Conservation (phyloP, 805 yeast species). For the Wickerhamiella dianesei region DNA sequence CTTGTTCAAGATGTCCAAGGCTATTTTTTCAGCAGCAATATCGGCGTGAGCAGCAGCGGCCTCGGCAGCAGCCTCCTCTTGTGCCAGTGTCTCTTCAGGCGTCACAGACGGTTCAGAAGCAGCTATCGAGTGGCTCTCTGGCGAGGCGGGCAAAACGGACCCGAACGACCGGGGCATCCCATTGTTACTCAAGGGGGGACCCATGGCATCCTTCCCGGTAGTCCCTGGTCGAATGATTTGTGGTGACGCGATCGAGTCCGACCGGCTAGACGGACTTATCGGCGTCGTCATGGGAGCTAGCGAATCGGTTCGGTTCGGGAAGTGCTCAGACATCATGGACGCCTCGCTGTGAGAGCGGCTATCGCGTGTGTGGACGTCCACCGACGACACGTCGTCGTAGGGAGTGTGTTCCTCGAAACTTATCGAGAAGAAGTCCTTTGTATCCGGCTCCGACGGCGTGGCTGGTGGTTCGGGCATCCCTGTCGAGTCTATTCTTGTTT, state of each 20-base stretch:
- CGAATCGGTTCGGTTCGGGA: not conserved
- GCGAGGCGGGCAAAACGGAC: slow-evolving; percentile 10
- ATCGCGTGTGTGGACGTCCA: not conserved
- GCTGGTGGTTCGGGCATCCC: not conserved
- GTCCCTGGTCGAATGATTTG: not conserved
- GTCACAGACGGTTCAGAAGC: not conserved
- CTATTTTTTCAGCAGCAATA: slow-evolving; percentile 25
- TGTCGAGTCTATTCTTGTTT: not conserved
- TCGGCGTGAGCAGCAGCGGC: slow-evolving; percentile 8
- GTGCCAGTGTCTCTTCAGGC: not conserved
- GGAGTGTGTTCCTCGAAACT: not conserved
- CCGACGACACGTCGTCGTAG: not conserved
- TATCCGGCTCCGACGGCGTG: slow-evolving; percentile 1
- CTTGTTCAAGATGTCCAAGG: slow-evolving; percentile 23
- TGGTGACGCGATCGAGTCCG: not conserved
- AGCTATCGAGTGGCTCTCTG: slow-evolving; percentile 3
- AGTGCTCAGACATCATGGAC: not conserved
- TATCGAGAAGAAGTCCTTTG: slow-evolving; percentile 2
- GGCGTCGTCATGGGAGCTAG: not conserved
- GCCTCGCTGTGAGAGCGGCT: not conserved
- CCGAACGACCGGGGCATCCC: not conserved
- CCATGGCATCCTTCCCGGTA: not conserved
- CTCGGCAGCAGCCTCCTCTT: slow-evolving; percentile 8
- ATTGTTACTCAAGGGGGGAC: not conserved
- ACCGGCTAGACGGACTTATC: not conserved